These are phyloP conservation scores for Epichloe glyceriae DNA, from an alignment of 2,329 filamentous ascomycete genomes.

Conservation along the genomic window DNA sequence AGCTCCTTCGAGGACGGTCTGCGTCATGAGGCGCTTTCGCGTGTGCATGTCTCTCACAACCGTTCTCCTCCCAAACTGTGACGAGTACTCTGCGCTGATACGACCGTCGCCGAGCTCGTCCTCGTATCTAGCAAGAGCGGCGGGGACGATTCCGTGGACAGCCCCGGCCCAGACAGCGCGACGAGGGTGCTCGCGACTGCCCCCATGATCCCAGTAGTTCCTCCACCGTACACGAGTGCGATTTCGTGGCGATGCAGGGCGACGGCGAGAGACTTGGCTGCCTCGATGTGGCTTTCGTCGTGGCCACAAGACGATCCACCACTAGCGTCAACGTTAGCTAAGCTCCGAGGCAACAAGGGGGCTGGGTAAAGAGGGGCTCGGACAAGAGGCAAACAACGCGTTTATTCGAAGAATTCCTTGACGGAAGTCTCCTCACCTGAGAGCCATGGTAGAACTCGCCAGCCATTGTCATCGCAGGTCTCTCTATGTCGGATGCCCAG, in stretches of 20 bases:
- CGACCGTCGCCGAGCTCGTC: conserved; percentile 37
- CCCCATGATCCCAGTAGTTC: conserved; percentile 88
- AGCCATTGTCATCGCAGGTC: background rate
- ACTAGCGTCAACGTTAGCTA: background rate
- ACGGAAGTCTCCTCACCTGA: background rate
- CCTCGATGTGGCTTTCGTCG: conserved; percentile 59
- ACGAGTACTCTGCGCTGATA: conserved; percentile 26
- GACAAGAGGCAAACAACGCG: conserved; percentile 1
- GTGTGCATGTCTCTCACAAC: conserved; percentile 92
- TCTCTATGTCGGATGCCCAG: background rate
- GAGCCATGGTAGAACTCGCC: background rate
- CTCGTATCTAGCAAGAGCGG: conserved; percentile 67
- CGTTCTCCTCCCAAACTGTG: conserved; percentile 66
- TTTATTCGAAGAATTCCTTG: background rate
- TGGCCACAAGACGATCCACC: conserved; percentile 38
- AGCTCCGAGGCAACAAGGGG: background rate
- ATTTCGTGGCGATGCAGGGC: conserved; percentile 64
- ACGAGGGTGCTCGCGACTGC: conserved; percentile 79
- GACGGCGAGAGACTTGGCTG: conserved; percentile 60
- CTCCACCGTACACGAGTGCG: conserved; percentile 80
- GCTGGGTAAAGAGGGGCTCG: background rate
- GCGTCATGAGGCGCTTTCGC: conserved; percentile 82
- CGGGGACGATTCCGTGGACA: conserved; percentile 87
- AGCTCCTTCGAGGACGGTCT: conserved; percentile 69
- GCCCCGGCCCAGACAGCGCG: conserved; percentile 62